Base-by-base conservation (phyloP, 2,329 filamentous ascomycete genomes). In the Alternaria sp. region DNA sequence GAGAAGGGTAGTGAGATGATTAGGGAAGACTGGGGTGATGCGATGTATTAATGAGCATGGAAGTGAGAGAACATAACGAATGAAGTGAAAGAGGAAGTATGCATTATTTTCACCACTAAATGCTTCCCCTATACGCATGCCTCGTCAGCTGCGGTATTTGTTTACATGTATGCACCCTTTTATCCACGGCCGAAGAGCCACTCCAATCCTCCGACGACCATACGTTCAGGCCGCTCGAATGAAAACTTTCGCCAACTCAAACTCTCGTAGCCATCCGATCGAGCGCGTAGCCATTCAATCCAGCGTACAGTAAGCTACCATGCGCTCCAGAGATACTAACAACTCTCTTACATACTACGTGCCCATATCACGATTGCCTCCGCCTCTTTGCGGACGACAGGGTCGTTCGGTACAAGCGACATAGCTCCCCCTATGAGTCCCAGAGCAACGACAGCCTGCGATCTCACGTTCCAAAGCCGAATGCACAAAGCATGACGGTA, bases 1-100 rank as follows among this genome's bases (percentile, higher is more conserved):
- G 71, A 74, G 64, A 76, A 74, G 45, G 73, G 67, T 0, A 71
- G 70, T 1, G 74, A 75, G 32, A 65, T 75, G 61, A 69, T 77
- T n/a, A 71, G 70, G 23, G 65, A 66, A 36, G 69, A 71, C n/a
- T 67, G 61, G 61, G 25, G 28, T 17, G 67, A 69, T 52, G 32
- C 57, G 28, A 25, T 26, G 3, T 56, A 49, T n/a, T 57, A 54
- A 15, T 52, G 36, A 17, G n/a, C 13, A 17, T 11, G 9, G 9
- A 55, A 1, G 28, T 15, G 54, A 30, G 11, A 19, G n/a, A n/a
- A n/a, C n/a, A n/a, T n/a, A n/a, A n/a, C n/a, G n/a, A n/a, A n/a
- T n/a, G n/a, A n/a, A n/a, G n/a, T n/a, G n/a, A n/a, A n/a, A 30
- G 10, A 30, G 13, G 47, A 19, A 30, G 47, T 11, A 12, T 13